A percentile compares a stretch with the other conserved stretches of the same genome.
Conservation (phyloP, 768 basidiomycete species). For the Boletellus emodensis region DNA sequence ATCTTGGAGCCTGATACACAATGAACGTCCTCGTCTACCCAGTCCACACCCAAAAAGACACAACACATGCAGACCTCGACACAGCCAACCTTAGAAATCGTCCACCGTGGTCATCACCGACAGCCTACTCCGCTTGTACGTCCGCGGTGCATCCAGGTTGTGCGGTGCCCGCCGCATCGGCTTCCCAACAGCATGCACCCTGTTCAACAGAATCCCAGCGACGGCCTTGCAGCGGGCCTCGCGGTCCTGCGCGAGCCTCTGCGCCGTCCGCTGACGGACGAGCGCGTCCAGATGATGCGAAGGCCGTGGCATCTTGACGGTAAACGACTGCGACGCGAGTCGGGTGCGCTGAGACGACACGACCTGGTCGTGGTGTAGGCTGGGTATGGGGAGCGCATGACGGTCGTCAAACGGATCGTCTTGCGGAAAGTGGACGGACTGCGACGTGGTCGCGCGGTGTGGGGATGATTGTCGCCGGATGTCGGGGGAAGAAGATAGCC, state of each 20-base stretch:
- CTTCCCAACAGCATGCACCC: conserved; percentile 49
- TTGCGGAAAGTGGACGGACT: conserved; percentile 19
- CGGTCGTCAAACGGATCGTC: conserved; percentile 27
- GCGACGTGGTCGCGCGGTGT: conserved; percentile 11
- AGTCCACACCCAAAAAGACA: too few species aligned
- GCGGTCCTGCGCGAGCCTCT: conserved; percentile 32
- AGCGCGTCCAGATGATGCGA: conserved; percentile 19
- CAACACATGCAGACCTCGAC: neutral
- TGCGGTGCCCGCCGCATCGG: conserved; percentile 45
- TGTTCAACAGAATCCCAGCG: conserved; percentile 54
- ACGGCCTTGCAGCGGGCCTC: conserved; percentile 49
- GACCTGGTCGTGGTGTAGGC: conserved; percentile 7
- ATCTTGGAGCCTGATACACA: too few species aligned
- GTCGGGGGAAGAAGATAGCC: conserved; percentile 17
- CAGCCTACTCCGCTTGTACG: conserved; percentile 52
- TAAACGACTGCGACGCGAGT: conserved; percentile 25
- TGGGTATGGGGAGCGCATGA: conserved; percentile 13
- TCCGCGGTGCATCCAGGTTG: conserved; percentile 28
- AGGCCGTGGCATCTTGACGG: conserved; percentile 24
- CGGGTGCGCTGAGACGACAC: conserved; percentile 27
- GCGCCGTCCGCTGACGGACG: conserved; percentile 31
- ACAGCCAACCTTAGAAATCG: conserved; percentile 22
- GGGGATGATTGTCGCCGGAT: conserved; percentile 10
- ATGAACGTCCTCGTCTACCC: too few species aligned
- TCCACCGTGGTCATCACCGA: conserved; percentile 50